These are phyloP conservation scores for Pinus taeda DNA, from an alignment of 75 land plant genomes.

Conservation along the genomic window DNA sequence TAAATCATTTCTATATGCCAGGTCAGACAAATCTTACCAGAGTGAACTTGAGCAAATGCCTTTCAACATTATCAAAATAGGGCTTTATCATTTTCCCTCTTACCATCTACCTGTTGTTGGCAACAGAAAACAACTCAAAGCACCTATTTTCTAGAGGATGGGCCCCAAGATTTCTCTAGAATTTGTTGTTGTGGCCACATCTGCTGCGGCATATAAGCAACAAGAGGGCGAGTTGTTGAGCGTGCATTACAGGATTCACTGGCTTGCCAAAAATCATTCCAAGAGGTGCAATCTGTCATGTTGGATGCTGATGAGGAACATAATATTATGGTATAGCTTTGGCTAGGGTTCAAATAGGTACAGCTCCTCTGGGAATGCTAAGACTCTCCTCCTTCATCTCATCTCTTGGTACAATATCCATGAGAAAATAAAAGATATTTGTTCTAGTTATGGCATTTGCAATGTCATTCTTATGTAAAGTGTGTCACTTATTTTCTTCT, in stretches of 20 bases:
- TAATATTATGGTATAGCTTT: conserved; percentile 69
- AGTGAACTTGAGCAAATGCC: neutral
- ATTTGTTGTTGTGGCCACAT: conserved; percentile 21
- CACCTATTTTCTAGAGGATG: conserved; percentile 1
- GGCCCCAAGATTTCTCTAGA: conserved; percentile 5
- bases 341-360: conserved; percentile 51
- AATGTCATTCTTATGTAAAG: conserved; percentile 83
- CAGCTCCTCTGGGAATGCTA: conserved; percentile 38
- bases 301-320: conserved; percentile 23
- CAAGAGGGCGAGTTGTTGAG: conserved; percentile 37
- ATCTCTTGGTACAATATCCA: conserved; percentile 68
- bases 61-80: conserved; percentile 2
- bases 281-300: conserved; percentile 19
- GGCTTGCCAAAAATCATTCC: conserved; percentile 53
- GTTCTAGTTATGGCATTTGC: conserved; percentile 83
- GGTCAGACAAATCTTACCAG: conserved; percentile 5
- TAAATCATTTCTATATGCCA: neutral
- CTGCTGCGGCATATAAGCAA: conserved; percentile 45
- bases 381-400: conserved; percentile 67
- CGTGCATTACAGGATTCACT: conserved; percentile 32
- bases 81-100: neutral
- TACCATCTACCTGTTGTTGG: neutral
- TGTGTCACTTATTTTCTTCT: conserved; percentile 81
- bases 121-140: neutral
- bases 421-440: conserved; percentile 69